Conservation (phyloP, 352 stramenopile genomes). For the Phytophthora ohioensis region DNA sequence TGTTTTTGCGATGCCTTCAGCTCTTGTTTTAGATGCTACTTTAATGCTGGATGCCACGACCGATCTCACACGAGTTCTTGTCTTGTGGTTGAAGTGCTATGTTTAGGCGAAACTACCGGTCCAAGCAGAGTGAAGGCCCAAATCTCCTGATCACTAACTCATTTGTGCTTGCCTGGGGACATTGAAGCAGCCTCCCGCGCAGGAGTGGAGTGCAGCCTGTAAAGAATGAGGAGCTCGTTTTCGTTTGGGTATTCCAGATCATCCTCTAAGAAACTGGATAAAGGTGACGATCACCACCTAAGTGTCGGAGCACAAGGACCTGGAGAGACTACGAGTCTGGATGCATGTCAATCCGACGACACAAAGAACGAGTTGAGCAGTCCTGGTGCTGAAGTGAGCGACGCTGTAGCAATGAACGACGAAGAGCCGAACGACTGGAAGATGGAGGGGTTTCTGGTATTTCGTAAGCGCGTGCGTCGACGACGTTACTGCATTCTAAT, state of each 20-base stretch:
- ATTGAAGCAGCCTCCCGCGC: background rate
- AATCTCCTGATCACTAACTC: slow-evolving; percentile 3
- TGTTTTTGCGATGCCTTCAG: slow-evolving; percentile 13
- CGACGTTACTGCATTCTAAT: slow-evolving; percentile 78
- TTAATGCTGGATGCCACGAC: background rate
- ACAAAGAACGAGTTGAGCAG: slow-evolving; percentile 8
- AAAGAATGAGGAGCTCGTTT: slow-evolving; percentile 25
- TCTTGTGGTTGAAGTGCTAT: slow-evolving; percentile 31
- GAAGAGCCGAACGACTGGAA: slow-evolving; percentile 18
- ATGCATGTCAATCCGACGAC: slow-evolving; percentile 5
- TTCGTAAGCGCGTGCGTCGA: slow-evolving; percentile 65
- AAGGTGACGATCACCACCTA: slow-evolving; percentile 1
- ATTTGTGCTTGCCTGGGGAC: slow-evolving; percentile 11
- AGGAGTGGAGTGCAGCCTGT: slow-evolving; percentile 7
- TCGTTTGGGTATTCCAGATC: slow-evolving; percentile 30
- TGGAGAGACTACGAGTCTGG: background rate
- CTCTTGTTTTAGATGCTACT: slow-evolving; percentile 19
- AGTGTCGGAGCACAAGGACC: background rate
- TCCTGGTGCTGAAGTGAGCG: slow-evolving; percentile 4
- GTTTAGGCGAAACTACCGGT: slow-evolving; percentile 28
- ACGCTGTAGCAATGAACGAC: slow-evolving; percentile 1
- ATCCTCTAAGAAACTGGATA: slow-evolving; percentile 24
- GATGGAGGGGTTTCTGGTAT: slow-evolving; percentile 73
- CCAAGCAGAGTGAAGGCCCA: background rate
- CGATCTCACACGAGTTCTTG: slow-evolving; percentile 12